Evolutionary conservation across 2,329 filamentous ascomycete species (phyloP).

Genomic region (Xylariaceae sp.): DNA sequence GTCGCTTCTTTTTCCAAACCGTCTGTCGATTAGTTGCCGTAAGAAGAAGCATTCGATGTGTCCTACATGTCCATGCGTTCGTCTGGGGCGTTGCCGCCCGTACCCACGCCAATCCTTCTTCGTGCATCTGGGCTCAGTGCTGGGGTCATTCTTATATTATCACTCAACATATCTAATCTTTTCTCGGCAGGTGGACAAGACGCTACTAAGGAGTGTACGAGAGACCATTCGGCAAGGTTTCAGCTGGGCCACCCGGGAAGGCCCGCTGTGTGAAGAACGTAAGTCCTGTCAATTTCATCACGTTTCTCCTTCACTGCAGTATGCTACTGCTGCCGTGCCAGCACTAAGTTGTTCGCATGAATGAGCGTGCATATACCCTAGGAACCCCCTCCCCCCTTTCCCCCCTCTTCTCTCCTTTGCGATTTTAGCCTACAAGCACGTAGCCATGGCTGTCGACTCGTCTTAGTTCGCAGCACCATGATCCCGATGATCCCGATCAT

Average conservation of each 20-base stretch:
- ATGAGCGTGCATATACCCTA: conserved; percentile 9
- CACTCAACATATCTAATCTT: conserved; percentile 29
- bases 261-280: conserved; percentile 96
- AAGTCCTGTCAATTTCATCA: conserved; percentile 40
- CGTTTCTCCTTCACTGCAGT: neutral
- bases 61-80: conserved; percentile 23
- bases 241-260: conserved; percentile 92
- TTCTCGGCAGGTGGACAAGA: conserved; percentile 71
- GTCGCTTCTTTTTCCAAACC: conserved; percentile 29
- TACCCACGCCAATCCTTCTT: conserved; percentile 19
- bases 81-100: conserved; percentile 22
- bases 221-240: conserved; percentile 95
- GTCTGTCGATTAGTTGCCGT: conserved; percentile 5
- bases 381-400: neutral
- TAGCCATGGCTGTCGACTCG: neutral
- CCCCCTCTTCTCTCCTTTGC: neutral
- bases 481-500: conserved; percentile 9
- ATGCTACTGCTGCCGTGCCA: conserved; percentile 7
- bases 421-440: neutral
- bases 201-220: conserved; percentile 76
- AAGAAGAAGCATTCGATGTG: conserved; percentile 18
- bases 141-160: conserved; percentile 15
- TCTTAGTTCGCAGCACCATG: neutral
- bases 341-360: neutral
- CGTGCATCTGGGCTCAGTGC: conserved; percentile 24